Percentiles rank a stretch among this genome's conserved stretches.
These are phyloP conservation scores for Exophiala xenobiotica DNA, from an alignment of 2,329 filamentous ascomycete genomes.

Conservation along the genomic window DNA sequence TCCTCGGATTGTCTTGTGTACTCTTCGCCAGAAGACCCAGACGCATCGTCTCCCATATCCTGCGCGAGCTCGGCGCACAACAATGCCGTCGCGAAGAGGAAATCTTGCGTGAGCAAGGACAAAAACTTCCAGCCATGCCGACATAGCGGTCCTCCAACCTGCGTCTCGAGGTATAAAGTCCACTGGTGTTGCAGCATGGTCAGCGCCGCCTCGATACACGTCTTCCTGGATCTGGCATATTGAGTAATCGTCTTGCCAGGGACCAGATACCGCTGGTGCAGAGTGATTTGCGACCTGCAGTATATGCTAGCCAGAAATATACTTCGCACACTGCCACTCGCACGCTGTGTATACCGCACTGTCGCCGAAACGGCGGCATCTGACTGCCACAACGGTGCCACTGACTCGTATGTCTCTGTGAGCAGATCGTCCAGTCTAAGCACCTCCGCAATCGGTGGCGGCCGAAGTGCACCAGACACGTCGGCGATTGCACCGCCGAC, in stretches of 20 bases:
- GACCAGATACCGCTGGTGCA: slow-evolving; percentile 40
- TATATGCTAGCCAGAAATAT: slow-evolving; percentile 36
- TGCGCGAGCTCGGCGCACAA: slow-evolving; percentile 46
- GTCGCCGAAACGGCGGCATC: slow-evolving; percentile 14
- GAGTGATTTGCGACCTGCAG: slow-evolving; percentile 36
- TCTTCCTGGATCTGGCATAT: slow-evolving; percentile 43
- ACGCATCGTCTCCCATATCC: slow-evolving; percentile 19
- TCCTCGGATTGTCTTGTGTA: no score
- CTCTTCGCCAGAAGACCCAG: no score
- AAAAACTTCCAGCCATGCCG: slow-evolving; percentile 46
- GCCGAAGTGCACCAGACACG: slow-evolving; percentile 14
- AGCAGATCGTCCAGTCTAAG: slow-evolving; percentile 29
- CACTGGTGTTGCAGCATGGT: slow-evolving; percentile 46
- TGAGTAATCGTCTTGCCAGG: slow-evolving; percentile 37
- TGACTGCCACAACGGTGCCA: slow-evolving; percentile 25
- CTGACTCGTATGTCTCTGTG: slow-evolving; percentile 19
- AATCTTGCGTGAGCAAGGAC: slow-evolving; percentile 47
- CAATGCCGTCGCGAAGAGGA: slow-evolving; percentile 50
- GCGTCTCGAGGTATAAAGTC: slow-evolving; percentile 43
- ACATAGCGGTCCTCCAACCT: slow-evolving; percentile 42
- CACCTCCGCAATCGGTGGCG: slow-evolving; percentile 25
- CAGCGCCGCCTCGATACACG: slow-evolving; percentile 48
- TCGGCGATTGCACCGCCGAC: slow-evolving; percentile 31
- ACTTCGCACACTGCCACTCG: slow-evolving; percentile 28
- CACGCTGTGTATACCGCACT: slow-evolving; percentile 1